Evolutionary conservation across 208 protist genomes (phyloP).

Genomic region (Leishmania arabica): DNA sequence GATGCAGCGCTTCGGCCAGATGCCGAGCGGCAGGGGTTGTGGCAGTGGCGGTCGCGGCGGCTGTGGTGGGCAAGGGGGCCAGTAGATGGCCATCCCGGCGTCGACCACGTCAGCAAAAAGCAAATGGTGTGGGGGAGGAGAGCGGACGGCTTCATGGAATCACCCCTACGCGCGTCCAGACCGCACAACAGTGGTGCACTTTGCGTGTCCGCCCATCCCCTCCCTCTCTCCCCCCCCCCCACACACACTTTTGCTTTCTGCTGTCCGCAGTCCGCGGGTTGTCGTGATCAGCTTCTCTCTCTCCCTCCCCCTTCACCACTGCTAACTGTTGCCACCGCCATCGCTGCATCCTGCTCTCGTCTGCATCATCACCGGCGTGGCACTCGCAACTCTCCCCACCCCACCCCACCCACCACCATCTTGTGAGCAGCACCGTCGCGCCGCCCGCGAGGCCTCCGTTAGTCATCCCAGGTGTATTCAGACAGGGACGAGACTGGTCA

Average conservation of each 20-base stretch:
- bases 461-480: no score
- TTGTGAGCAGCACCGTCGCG: not conserved
- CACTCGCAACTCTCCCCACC: no score
- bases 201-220: no score
- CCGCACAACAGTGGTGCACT: not conserved
- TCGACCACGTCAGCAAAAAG: not conserved
- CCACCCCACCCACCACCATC: no score
- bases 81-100: not conserved
- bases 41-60: constrained; percentile 3
- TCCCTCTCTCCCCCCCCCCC: no score
- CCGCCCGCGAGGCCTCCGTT: no score
- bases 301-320: no score
- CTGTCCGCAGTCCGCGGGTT: not conserved
- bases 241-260: no score
- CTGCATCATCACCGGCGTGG: no score
- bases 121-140: not conserved
- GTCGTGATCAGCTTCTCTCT: not conserved
- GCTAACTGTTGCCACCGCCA: no score
- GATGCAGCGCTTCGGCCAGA: constrained; percentile 59
- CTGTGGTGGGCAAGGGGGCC: not conserved
- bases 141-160: not conserved
- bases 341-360: no score
- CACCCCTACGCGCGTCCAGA: not conserved
- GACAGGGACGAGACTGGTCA: not conserved
- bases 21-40: constrained; percentile 6